Percentiles rank a stretch among this genome's conserved stretches.
phyloP scores from a whole-genome alignment of 164 flowering plant species.

The Magnolia kwangsiensis region DNA sequence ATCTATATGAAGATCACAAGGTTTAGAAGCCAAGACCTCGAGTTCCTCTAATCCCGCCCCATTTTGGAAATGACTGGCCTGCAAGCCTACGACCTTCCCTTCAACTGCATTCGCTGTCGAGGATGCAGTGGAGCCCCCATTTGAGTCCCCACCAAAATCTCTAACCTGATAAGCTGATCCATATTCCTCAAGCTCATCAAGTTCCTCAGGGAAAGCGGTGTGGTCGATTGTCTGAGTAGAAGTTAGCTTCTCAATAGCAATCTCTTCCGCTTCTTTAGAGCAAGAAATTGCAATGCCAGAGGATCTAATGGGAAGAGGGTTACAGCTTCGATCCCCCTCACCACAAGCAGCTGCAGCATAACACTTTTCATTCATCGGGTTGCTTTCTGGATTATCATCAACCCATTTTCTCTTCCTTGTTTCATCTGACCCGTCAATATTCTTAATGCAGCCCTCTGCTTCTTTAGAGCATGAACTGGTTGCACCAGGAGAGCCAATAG shows the following conservation, averaged over 20 bases:
- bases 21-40: constrained; percentile 46
- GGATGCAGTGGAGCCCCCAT: constrained; percentile 15
- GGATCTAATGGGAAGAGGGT: constrained; percentile 3
- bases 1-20: not conserved
- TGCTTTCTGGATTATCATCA: not conserved
- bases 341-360: constrained; percentile 9
- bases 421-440: not conserved
- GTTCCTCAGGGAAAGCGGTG: constrained; percentile 34
- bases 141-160: constrained; percentile 16
- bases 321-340: constrained; percentile 16
- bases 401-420: not conserved
- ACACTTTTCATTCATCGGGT: not conserved
- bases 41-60: constrained; percentile 71
- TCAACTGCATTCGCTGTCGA: constrained; percentile 14
- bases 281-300: constrained; percentile 10
- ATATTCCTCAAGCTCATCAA: constrained; percentile 57
- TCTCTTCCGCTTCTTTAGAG: constrained; percentile 45
- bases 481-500: constrained; percentile 10
- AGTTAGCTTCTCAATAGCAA: constrained; percentile 41
- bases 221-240: constrained; percentile 32
- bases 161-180: constrained; percentile 25
- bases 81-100: constrained; percentile 21
- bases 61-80: constrained; percentile 15
- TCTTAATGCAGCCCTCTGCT: not conserved
- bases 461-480: constrained; percentile 15